phyloP scores from a whole-genome alignment of 2,329 filamentous ascomycete species.

The Fusarium stilboides region DNA sequence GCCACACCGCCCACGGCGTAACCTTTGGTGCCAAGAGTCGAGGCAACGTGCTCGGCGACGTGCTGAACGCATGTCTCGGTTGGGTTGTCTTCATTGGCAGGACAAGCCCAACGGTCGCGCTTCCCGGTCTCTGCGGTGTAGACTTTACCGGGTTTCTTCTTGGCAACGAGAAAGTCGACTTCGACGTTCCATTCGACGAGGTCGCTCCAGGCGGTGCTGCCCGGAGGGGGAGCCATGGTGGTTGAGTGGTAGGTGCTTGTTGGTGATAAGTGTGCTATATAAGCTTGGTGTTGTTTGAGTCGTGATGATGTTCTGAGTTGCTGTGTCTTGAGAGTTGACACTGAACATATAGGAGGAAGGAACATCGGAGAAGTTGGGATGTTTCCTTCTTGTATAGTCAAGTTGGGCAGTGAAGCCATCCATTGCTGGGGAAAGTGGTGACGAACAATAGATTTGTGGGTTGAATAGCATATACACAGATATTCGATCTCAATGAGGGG shows the following conservation, averaged over 20 bases:
- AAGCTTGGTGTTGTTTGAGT: not conserved
- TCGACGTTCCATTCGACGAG: slow-evolving; percentile 39
- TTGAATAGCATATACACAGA: too few species aligned
- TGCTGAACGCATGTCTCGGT: slow-evolving; percentile 20
- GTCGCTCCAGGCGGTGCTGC: not conserved
- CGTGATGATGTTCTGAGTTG: not conserved
- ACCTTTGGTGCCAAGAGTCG: not conserved
- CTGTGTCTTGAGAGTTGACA: not conserved
- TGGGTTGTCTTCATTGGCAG: slow-evolving; percentile 22
- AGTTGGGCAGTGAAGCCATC: too few species aligned
- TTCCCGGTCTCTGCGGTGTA: slow-evolving; percentile 2
- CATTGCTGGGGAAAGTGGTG: too few species aligned
- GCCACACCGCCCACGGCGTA: slow-evolving; percentile 19
- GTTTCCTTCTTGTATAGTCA: too few species aligned
- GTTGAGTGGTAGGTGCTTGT: not conserved
- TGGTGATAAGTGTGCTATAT: not conserved
- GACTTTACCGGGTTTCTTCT: slow-evolving; percentile 13
- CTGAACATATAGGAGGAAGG: too few species aligned
- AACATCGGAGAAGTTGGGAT: too few species aligned
- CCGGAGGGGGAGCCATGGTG: not conserved
- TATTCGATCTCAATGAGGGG: too few species aligned
- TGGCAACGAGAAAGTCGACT: slow-evolving; percentile 48
- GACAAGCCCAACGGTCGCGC: slow-evolving; percentile 40
- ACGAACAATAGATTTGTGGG: too few species aligned
- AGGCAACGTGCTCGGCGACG: slow-evolving; percentile 22